Evolutionary conservation across 2,329 filamentous ascomycete genomes (phyloP).

Genomic region (Phialemonium atrogriseum): DNA sequence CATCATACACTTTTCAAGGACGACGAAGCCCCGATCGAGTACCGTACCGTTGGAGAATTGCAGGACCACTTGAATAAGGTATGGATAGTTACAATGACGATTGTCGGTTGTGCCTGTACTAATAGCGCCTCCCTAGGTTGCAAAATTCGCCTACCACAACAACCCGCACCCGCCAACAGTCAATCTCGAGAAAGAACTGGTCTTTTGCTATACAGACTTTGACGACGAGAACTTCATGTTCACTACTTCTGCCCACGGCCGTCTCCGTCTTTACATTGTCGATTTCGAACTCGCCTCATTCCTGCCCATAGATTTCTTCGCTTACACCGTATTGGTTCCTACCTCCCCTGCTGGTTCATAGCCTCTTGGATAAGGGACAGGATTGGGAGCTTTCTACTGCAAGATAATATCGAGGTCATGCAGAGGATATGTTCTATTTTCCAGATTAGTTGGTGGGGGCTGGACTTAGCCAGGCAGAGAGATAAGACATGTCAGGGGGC

Average conservation of each 20-base stretch:
- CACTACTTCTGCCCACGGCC: slow-evolving; percentile 3
- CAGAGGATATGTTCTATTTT: too few relatives aligned
- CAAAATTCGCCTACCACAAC: too few relatives aligned
- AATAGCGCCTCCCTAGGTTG: too few relatives aligned
- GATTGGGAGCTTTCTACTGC: too few relatives aligned
- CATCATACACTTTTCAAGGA: slow-evolving; percentile 4
- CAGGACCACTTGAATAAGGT: slow-evolving; percentile 5
- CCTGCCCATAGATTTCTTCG: slow-evolving; percentile 5
- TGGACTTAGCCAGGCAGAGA: too few relatives aligned
- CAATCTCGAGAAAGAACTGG: slow-evolving; percentile 4
- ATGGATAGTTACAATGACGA: not conserved
- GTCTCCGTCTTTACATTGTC: slow-evolving; percentile 5
- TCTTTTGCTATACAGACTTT: slow-evolving; percentile 6
- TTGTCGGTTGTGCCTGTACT: too few relatives aligned
- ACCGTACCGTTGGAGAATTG: slow-evolving; percentile 2
- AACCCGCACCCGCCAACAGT: too few relatives aligned
- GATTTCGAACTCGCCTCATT: slow-evolving; percentile 8
- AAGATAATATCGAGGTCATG: too few relatives aligned
- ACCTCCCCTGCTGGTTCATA: too few relatives aligned
- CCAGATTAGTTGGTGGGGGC: too few relatives aligned
- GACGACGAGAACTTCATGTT: slow-evolving; percentile 7
- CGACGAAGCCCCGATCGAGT: slow-evolving; percentile 3
- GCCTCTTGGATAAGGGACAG: too few relatives aligned
- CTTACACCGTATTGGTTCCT: slow-evolving; percentile 2
- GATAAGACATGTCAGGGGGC: too few relatives aligned